Evolutionary conservation across 2,329 filamentous ascomycete species (phyloP).

Genomic region (Phialophora verrucosa): DNA sequence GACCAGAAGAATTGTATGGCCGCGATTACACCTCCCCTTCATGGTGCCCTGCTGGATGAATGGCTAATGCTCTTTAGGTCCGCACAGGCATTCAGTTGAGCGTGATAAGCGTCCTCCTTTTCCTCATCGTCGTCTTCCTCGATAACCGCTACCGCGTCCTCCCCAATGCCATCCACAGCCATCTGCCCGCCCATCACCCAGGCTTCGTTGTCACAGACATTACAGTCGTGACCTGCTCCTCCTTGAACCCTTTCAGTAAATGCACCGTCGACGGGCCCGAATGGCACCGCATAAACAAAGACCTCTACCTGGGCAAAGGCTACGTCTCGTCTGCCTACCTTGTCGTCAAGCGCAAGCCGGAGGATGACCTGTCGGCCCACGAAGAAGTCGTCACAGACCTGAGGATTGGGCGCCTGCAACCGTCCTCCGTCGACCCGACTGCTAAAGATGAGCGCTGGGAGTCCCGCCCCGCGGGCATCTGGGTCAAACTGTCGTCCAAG

Average conservation of each 20-base stretch:
- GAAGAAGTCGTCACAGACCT: conserved; percentile 84
- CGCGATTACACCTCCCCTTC: neutral
- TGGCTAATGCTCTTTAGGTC: conserved; percentile 47
- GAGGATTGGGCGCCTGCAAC: conserved; percentile 74
- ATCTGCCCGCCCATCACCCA: conserved; percentile 83
- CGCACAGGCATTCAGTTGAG: conserved; percentile 76
- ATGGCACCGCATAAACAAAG: conserved; percentile 89
- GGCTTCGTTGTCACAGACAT: conserved; percentile 87
- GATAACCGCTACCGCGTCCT: conserved; percentile 88
- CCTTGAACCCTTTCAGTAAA: conserved; percentile 73
- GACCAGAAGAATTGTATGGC: conserved; percentile 35
- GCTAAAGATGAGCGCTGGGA: conserved; percentile 75
- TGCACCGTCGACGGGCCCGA: conserved; percentile 73
- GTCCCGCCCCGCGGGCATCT: conserved; percentile 74
- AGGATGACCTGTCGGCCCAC: conserved; percentile 75
- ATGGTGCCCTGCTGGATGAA: neutral
- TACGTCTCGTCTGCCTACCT: conserved; percentile 80
- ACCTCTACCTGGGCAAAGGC: conserved; percentile 77
- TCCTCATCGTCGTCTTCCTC: conserved; percentile 78
- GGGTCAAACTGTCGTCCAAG: conserved; percentile 77
- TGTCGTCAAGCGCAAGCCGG: conserved; percentile 80
- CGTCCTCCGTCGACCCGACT: conserved; percentile 61
- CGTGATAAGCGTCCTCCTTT: conserved; percentile 67
- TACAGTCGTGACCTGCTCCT: conserved; percentile 75
- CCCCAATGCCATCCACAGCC: conserved; percentile 81